Evolutionary conservation across 305 asterid genomes (phyloP).

Genomic region (Plantago coronopus): DNA sequence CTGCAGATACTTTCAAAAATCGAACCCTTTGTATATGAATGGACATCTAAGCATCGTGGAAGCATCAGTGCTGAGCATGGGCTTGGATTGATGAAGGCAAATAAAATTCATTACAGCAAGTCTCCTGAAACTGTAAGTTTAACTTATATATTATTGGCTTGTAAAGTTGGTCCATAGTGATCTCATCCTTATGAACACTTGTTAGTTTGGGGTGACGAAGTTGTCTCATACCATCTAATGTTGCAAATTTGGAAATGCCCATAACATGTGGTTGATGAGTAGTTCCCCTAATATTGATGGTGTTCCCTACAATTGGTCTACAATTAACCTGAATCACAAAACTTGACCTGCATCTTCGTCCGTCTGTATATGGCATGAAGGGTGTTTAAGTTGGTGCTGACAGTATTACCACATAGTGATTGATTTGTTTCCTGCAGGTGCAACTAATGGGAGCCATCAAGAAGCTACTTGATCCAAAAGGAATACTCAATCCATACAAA

Average conservation of each 20-base stretch:
- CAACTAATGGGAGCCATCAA: constrained; percentile 71
- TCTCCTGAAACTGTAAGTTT: constrained; percentile 74
- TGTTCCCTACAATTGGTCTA: too few species aligned
- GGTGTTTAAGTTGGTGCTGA: not conserved
- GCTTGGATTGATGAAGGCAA: constrained; percentile 93
- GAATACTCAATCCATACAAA: constrained; percentile 91
- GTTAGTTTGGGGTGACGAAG: too few species aligned
- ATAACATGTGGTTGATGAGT: too few species aligned
- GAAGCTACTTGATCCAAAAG: constrained; percentile 83
- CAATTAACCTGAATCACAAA: too few species aligned
- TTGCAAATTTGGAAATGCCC: too few species aligned
- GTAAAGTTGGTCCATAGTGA: not conserved
- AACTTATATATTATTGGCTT: constrained; percentile 7
- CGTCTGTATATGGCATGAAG: too few species aligned
- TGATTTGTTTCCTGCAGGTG: constrained; percentile 46
- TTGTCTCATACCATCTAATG: too few species aligned
- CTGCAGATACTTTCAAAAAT: constrained; percentile 70
- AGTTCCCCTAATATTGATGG: too few species aligned
- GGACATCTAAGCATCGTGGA: constrained; percentile 94
- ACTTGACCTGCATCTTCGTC: too few species aligned
- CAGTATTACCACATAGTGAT: not conserved
- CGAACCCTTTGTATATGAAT: constrained; percentile 93
- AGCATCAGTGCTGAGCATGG: constrained; percentile 99
- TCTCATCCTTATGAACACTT: not conserved
- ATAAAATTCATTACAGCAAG: constrained; percentile 90